phyloP scores from a whole-genome alignment of 2,329 filamentous ascomycete genomes.

The Myriosclerotinia duriaeana region DNA sequence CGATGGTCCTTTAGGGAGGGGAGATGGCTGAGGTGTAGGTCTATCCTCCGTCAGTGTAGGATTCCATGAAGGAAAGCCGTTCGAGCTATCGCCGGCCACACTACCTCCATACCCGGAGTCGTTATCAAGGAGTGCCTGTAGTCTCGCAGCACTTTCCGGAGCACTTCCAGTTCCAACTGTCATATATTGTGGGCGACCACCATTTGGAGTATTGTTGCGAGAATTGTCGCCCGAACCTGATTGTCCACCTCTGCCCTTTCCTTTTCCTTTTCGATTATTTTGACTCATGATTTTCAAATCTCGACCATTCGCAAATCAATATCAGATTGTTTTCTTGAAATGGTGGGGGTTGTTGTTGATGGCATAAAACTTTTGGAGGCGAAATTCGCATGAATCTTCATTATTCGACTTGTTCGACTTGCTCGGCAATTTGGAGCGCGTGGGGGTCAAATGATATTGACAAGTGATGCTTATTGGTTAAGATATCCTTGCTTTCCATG shows the following conservation, averaged over 20 bases:
- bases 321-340: neutral
- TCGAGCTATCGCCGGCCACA: slow-evolving; percentile 60
- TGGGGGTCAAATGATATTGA: slow-evolving; percentile 9
- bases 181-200: slow-evolving; percentile 67
- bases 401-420: neutral
- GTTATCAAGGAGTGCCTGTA: slow-evolving; percentile 77
- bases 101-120: slow-evolving; percentile 94
- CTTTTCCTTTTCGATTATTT: slow-evolving; percentile 57
- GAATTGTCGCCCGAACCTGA: slow-evolving; percentile 27
- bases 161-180: slow-evolving; percentile 81
- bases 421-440: slow-evolving; percentile 18
- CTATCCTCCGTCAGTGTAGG: slow-evolving; percentile 50
- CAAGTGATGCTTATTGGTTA: slow-evolving; percentile 17
- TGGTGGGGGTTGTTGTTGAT: slow-evolving; percentile 13
- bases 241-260: slow-evolving; percentile 34
- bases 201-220: slow-evolving; percentile 18
- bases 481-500: slow-evolving; percentile 9
- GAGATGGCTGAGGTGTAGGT: slow-evolving; percentile 46
- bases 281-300: slow-evolving; percentile 54
- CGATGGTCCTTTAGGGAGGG: slow-evolving; percentile 33
- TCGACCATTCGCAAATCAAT: slow-evolving; percentile 29
- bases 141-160: slow-evolving; percentile 75
- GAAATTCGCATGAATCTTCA: slow-evolving; percentile 19
- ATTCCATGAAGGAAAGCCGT: slow-evolving; percentile 46
- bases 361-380: slow-evolving; percentile 23